Percentiles rank a stretch among this genome's conserved stretches.
Evolutionary conservation across 495 filamentous ascomycete genomes (phyloP).

Genomic region (Podospora tetraspora): DNA sequence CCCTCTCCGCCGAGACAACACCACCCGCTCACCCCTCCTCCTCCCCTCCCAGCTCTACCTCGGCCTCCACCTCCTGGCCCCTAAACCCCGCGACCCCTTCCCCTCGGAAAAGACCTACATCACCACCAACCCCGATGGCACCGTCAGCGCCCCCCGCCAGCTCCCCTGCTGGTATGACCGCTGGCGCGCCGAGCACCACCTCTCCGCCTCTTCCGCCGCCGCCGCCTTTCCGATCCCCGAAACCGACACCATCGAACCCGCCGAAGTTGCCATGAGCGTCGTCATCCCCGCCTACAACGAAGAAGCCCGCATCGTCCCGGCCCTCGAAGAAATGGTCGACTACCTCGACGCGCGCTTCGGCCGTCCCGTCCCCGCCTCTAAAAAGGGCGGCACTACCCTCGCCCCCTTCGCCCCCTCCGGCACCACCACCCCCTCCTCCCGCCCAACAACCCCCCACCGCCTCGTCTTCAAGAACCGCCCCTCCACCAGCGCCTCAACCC

Average conservation of each 20-base stretch:
- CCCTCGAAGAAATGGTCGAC: slow-evolving; percentile 85
- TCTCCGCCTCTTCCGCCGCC: slow-evolving; percentile 31
- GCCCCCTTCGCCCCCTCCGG: background rate
- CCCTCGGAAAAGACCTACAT: slow-evolving; percentile 83
- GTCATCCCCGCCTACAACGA: slow-evolving; percentile 97
- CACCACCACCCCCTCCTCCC: background rate
- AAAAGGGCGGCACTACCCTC: slow-evolving; percentile 4
- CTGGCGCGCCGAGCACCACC: slow-evolving; percentile 51
- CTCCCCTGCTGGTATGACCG: slow-evolving; percentile 82
- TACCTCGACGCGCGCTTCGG: slow-evolving; percentile 76
- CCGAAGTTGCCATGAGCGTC: slow-evolving; percentile 62
- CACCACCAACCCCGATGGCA: slow-evolving; percentile 63
- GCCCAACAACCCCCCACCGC: slow-evolving; percentile 25
- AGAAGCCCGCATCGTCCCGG: slow-evolving; percentile 68
- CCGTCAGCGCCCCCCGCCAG: slow-evolving; percentile 49
- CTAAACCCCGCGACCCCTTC: slow-evolving; percentile 66
- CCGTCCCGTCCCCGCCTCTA: slow-evolving; percentile 27
- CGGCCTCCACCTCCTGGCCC: slow-evolving; percentile 67
- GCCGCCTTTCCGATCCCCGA: slow-evolving; percentile 31
- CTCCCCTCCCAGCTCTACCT: slow-evolving; percentile 48
- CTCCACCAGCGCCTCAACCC: background rate
- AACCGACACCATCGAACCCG: slow-evolving; percentile 38
- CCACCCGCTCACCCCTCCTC: background rate
- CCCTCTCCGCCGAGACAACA: background rate
- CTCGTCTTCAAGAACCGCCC: slow-evolving; percentile 24